Percentiles rank a stretch among this genome's conserved stretches.
Conservation (phyloP, 2,329 filamentous ascomycete genomes). For the Aureobasidium sp. region DNA sequence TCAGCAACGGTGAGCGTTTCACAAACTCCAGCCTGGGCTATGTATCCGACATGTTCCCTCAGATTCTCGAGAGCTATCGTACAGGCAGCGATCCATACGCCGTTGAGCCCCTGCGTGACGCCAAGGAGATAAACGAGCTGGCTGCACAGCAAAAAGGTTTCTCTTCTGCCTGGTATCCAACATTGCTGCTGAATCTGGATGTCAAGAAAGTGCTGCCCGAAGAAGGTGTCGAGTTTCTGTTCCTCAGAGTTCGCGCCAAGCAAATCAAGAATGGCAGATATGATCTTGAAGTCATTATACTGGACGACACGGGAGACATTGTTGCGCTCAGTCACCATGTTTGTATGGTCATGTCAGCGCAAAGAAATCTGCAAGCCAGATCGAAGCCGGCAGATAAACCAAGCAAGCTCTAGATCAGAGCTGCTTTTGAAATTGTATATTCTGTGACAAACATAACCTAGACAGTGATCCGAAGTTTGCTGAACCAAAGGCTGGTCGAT, state of each 20-base stretch:
- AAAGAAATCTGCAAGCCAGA: constrained; percentile 54
- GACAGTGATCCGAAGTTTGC: too few species aligned
- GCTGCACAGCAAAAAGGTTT: constrained; percentile 24
- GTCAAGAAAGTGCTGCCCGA: constrained; percentile 64
- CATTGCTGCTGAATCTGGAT: constrained; percentile 67
- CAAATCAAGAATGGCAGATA: constrained; percentile 63
- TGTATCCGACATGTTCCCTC: constrained; percentile 62
- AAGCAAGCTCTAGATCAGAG: constrained; percentile 18
- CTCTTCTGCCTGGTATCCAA: constrained; percentile 64
- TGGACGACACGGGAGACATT: constrained; percentile 58
- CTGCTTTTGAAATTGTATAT: too few species aligned
- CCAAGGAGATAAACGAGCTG: constrained; percentile 23
- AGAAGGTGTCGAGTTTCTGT: constrained; percentile 66
- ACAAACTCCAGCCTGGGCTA: constrained; percentile 59
- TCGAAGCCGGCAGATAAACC: constrained; percentile 22
- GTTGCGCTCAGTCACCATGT: constrained; percentile 64
- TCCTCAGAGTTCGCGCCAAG: constrained; percentile 58
- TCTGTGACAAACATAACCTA: too few species aligned
- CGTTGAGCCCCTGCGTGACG: constrained; percentile 22
- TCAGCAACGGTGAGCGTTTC: constrained; percentile 56
- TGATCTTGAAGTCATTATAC: constrained; percentile 64
- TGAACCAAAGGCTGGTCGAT: too few species aligned
- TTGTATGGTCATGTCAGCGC: constrained; percentile 54
- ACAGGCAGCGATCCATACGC: constrained; percentile 31
- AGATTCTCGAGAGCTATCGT: constrained; percentile 50